Conservation (phyloP, 2,329 filamentous ascomycete genomes). For the Hymenoscyphus salicellus region DNA sequence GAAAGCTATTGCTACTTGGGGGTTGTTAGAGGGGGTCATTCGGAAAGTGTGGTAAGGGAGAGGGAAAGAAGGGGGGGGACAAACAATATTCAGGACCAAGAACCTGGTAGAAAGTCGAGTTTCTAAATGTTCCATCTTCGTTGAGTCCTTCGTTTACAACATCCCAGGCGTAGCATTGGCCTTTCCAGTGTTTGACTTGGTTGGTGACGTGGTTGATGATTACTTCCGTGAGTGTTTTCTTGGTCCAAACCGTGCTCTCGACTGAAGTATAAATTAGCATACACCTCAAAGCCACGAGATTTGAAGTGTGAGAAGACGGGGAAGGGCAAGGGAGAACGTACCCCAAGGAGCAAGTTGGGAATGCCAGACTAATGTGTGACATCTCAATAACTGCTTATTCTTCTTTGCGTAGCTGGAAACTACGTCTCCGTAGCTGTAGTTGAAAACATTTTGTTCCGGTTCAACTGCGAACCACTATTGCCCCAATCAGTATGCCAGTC, state of each 20-base stretch:
- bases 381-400: constrained; percentile 54
- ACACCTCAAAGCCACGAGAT: no score
- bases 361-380: constrained; percentile 59
- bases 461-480: constrained; percentile 56
- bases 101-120: constrained; percentile 52
- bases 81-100: constrained; percentile 51
- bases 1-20: constrained; percentile 53
- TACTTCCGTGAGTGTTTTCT: constrained; percentile 51
- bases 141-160: constrained; percentile 63
- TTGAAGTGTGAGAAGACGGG: background rate
- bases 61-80: background rate
- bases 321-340: constrained; percentile 20
- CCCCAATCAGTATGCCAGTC: no score
- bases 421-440: constrained; percentile 55
- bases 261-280: background rate
- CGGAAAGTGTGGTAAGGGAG: background rate
- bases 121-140: constrained; percentile 51
- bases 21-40: no score
- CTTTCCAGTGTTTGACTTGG: constrained; percentile 55
- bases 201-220: constrained; percentile 59
- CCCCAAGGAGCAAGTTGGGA: constrained; percentile 54
- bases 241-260: constrained; percentile 48
- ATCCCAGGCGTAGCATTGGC: constrained; percentile 62
- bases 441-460: constrained; percentile 54
- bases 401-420: constrained; percentile 47